Percentiles rank a stretch among this genome's conserved stretches.
Evolutionary conservation across 495 filamentous ascomycete genomes (phyloP).

Genomic region (Penicillium maclennaniae): DNA sequence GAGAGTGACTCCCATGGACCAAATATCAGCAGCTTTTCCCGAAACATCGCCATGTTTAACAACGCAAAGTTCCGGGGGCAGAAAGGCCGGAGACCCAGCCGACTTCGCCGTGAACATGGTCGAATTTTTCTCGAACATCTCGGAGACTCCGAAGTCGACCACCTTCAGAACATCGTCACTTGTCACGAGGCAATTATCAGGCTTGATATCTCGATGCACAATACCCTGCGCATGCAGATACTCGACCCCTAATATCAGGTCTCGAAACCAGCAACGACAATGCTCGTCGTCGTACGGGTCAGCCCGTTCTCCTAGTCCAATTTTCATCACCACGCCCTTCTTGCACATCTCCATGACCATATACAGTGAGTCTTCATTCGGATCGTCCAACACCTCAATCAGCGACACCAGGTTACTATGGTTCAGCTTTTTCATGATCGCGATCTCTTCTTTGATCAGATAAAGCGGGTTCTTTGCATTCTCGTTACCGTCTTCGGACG

Average conservation of each 20-base stretch:
- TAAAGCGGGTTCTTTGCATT: conserved; percentile 75
- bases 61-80: conserved; percentile 89
- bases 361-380: conserved; percentile 90
- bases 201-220: conserved; percentile 96
- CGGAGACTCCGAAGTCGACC: conserved; percentile 96
- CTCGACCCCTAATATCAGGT: conserved; percentile 93
- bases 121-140: conserved; percentile 90
- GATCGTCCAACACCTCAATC: conserved; percentile 93
- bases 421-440: conserved; percentile 98
- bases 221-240: conserved; percentile 95
- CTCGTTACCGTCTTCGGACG: conserved; percentile 45
- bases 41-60: conserved; percentile 84
- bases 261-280: conserved; percentile 89
- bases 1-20: conserved; percentile 96
- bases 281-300: conserved; percentile 79
- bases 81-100: conserved; percentile 90
- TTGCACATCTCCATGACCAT: conserved; percentile 99
- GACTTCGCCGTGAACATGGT: conserved; percentile 93
- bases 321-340: conserved; percentile 96
- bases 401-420: conserved; percentile 90
- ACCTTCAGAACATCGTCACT: conserved; percentile 91
- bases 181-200: conserved; percentile 90
- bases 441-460: conserved; percentile 93
- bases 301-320: conserved; percentile 77
- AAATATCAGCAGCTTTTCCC: conserved; percentile 88